A percentile compares a stretch with the other conserved stretches of the same genome.
These are phyloP conservation scores for Aspergillus felis DNA, from an alignment of 2,329 filamentous ascomycete genomes.

Conservation along the genomic window DNA sequence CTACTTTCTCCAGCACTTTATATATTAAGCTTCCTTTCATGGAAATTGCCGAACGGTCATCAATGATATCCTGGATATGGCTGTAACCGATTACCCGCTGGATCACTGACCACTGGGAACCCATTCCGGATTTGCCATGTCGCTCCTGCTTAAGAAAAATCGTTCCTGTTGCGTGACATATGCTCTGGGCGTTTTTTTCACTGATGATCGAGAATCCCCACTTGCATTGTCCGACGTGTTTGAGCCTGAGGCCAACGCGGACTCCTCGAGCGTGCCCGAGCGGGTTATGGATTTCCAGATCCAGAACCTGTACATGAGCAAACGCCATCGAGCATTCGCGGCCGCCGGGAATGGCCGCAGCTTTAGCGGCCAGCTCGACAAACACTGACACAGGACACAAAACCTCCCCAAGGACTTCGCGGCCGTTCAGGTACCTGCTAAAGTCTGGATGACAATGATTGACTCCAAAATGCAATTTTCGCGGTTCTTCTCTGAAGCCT, in stretches of 20 bases:
- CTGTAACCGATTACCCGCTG: not conserved
- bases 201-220: not conserved
- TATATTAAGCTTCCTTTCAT: not conserved
- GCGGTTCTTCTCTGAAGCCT: not conserved
- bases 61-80: not conserved
- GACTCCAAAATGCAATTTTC: not conserved
- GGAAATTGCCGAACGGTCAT: not conserved
- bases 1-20: not conserved
- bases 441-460: not conserved
- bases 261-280: not conserved
- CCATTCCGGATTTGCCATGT: not conserved
- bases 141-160: not conserved
- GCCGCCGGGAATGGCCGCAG: not conserved
- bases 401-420: not conserved
- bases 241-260: not conserved
- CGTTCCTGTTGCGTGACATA: not conserved
- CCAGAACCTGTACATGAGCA: not conserved
- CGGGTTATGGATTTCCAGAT: not conserved
- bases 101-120: not conserved
- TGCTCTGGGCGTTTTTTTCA: not conserved
- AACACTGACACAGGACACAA: not conserved
- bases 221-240: not conserved
- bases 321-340: not conserved
- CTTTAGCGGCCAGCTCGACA: not conserved
- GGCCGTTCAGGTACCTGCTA: not conserved